Conservation (phyloP, 2,329 filamentous ascomycete genomes). For the Trichophyton schoenleinii region DNA sequence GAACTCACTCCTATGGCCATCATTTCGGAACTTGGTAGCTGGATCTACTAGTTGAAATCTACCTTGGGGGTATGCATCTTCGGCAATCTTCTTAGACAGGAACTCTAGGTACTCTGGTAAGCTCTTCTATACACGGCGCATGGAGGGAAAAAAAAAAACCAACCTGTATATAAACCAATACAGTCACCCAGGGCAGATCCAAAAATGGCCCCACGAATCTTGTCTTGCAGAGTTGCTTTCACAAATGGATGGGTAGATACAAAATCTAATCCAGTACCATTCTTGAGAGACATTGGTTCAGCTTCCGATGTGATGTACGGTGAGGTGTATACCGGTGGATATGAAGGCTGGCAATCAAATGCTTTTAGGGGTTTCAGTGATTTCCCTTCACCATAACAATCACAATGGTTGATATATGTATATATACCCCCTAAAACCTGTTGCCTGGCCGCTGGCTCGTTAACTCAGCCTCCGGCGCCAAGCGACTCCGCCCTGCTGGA, state of each 20-base stretch:
- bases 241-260: constrained; percentile 20
- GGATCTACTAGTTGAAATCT: constrained; percentile 13
- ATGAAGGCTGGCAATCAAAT: neutral
- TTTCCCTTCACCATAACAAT: too few relatives aligned
- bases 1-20: constrained; percentile 14
- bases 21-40: constrained; percentile 12
- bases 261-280: neutral
- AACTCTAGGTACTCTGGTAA: constrained; percentile 10
- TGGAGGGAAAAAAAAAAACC: neutral
- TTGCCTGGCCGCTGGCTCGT: too few relatives aligned
- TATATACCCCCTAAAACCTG: too few relatives aligned
- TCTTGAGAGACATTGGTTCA: neutral
- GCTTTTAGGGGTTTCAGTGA: too few relatives aligned
- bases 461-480: too few relatives aligned
- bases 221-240: constrained; percentile 21
- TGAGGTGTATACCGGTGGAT: neutral
- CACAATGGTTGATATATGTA: too few relatives aligned
- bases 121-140: neutral
- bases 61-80: constrained; percentile 12
- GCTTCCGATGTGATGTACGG: neutral
- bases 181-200: constrained; percentile 44
- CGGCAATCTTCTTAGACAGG: constrained; percentile 9
- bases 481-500: too few relatives aligned
- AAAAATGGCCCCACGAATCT: constrained; percentile 36
- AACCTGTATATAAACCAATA: constrained; percentile 41